A percentile compares a stretch with the other conserved stretches of the same genome.
phyloP scores from a whole-genome alignment of 768 basidiomycete genomes.

The Lactarius akahatsu region DNA sequence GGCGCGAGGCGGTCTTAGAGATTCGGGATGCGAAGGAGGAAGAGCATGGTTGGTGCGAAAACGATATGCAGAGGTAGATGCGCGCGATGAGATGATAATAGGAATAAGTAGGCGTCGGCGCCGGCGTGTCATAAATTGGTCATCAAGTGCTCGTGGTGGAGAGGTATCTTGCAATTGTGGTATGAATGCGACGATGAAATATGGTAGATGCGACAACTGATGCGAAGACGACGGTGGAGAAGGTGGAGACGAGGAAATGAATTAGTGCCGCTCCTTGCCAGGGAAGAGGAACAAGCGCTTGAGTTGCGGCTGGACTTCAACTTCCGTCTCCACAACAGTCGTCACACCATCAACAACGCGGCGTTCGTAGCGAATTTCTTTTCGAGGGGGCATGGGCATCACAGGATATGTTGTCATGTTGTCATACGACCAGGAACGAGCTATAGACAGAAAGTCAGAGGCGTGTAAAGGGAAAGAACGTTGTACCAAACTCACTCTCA shows the following conservation, averaged over 20 bases:
- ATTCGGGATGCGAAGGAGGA: constrained; percentile 15
- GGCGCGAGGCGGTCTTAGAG: constrained; percentile 21
- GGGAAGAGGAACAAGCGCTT: constrained; percentile 74
- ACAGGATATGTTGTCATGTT: constrained; percentile 67
- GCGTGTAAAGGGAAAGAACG: constrained; percentile 1
- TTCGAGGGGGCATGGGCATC: constrained; percentile 46
- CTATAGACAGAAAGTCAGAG: constrained; percentile 38
- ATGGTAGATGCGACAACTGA: constrained; percentile 18
- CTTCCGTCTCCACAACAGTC: constrained; percentile 50
- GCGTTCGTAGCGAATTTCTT: constrained; percentile 50
- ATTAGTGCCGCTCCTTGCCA: constrained; percentile 37
- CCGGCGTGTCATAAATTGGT: constrained; percentile 24
- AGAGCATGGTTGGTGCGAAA: constrained; percentile 16
- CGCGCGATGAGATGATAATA: constrained; percentile 30
- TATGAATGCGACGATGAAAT: constrained; percentile 25
- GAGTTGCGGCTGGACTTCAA: constrained; percentile 53
- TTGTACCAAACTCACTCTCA: constrained; percentile 47
- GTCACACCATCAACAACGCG: constrained; percentile 51
- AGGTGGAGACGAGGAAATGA: constrained; percentile 9
- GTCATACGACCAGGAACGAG: constrained; percentile 75
- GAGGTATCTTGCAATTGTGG: constrained; percentile 30
- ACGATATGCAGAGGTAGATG: constrained; percentile 28
- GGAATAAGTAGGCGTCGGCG: constrained; percentile 29
- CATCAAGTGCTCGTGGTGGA: constrained; percentile 27
- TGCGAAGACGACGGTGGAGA: constrained; percentile 11